Evolutionary conservation across 371 early-diverging fungal species (phyloP).

Genomic region (Batrachochytrium dendrobatidis): DNA sequence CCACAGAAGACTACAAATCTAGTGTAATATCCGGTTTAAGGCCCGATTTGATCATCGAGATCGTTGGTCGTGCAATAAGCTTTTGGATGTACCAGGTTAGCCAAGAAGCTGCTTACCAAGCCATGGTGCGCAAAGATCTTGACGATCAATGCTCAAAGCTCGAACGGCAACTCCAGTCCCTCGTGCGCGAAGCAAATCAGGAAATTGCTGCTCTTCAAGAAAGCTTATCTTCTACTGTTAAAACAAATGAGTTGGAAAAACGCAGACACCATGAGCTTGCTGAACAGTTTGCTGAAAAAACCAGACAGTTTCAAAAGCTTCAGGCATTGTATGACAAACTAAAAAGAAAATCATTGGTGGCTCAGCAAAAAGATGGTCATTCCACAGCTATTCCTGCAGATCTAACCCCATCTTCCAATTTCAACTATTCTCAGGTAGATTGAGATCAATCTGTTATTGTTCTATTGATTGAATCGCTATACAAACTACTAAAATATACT

Average conservation of each 20-base stretch:
- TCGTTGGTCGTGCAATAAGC: background rate
- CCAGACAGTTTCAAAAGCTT: conserved; percentile 58
- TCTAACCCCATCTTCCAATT: too few species aligned
- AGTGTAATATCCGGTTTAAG: conserved; percentile 66
- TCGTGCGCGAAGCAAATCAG: conserved; percentile 44
- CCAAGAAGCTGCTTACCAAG: conserved; percentile 10
- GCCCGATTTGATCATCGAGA: conserved; percentile 37
- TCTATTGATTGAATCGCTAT: too few species aligned
- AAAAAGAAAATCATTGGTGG: conserved; percentile 39
- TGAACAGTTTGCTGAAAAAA: conserved; percentile 55
- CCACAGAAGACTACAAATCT: conserved; percentile 67
- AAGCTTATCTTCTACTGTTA: conserved; percentile 32
- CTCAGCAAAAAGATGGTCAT: conserved; percentile 8
- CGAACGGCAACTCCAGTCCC: conserved; percentile 43
- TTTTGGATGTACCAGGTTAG: conserved; percentile 8
- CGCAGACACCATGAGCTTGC: conserved; percentile 41
- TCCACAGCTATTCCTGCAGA: background rate
- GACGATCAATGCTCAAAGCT: conserved; percentile 40
- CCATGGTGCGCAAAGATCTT: conserved; percentile 36
- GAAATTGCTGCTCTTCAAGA: conserved; percentile 36
- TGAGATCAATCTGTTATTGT: too few species aligned
- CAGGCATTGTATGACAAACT: conserved; percentile 59
- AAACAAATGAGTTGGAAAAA: conserved; percentile 51
- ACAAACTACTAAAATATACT: too few species aligned
- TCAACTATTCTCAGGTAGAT: too few species aligned